Evolutionary conservation across 2,329 filamentous ascomycete genomes (phyloP), one percentile per base, ranked within the genome.

Genomic region (Rutstroemia sp.): DNA sequence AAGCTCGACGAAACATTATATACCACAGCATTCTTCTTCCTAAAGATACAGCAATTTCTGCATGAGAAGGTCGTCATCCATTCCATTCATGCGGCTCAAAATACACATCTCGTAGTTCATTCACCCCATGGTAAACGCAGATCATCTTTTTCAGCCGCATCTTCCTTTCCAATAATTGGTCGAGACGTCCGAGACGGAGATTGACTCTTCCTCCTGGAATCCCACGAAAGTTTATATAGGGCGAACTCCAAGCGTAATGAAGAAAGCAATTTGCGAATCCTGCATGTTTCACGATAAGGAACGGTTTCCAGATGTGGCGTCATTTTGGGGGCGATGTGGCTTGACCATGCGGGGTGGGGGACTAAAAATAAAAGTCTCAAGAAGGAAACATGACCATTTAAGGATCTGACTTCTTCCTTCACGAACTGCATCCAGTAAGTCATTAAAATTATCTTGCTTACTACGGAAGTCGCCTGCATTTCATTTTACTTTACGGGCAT

Each of bases 371-470:
- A 42, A 37, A 45, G 9, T 18, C n/a, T 10, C 19, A 5, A 23
- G 4, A 16, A 34, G 5, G 16, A 25, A 30, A 34, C 25, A 10
- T 9, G 14, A 27, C 16, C 25, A 44, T 44, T 50, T 44, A 27
- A 54, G 14, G 21, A 5, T 49, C 18, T 54, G 30, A 49, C 34
- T 55, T n/a, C 18, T 42, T 55, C 53, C 53, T 55, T 25, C 19
- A 42, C 10, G 14, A 34, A 23, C 46, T 18, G 19, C 38, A 48
- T 48, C 16, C 19, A 53, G 42, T 9, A 6, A 19, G 2, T 25
- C 30, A 4, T 37, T 16, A 16, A 21, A 1, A 38, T 25, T 27
- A 12, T 4, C 14, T 14, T 21, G 25, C 5, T 3, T 10, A 18
- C 45, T 18, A 39, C 27, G 8, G 38, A 41, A 39, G 5, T 2